Percentiles rank a stretch among this genome's conserved stretches.
phyloP scores from a whole-genome alignment of 176 grass and related monocot species.

The Eleusine indica region DNA sequence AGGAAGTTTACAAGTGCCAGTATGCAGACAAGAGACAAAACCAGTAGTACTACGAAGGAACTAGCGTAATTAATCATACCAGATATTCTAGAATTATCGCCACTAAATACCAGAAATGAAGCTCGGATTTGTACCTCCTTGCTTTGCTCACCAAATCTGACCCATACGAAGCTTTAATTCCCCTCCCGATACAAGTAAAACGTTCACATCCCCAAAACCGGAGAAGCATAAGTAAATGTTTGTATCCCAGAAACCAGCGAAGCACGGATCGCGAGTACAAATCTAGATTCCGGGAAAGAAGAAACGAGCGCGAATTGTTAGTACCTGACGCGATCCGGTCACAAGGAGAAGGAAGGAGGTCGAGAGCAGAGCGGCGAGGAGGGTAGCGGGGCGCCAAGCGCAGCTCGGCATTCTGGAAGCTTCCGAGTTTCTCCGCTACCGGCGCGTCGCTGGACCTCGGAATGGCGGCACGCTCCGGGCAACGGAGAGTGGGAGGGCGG shows the following conservation, averaged over 20 bases:
- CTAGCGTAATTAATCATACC: neutral
- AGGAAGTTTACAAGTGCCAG: neutral
- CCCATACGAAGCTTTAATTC: constrained; percentile 6
- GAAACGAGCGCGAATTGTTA: neutral
- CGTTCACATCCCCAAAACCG: neutral
- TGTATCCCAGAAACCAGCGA: neutral
- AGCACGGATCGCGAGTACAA: constrained; percentile 2
- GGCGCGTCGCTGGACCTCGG: neutral
- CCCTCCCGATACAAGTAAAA: neutral
- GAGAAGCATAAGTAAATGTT: neutral
- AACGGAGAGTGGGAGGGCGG: neutral
- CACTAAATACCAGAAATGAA: neutral
- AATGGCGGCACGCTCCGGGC: neutral
- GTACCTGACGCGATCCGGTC: constrained; percentile 42
- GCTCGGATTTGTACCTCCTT: neutral
- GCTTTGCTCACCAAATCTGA: neutral
- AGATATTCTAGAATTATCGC: neutral
- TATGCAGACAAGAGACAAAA: neutral
- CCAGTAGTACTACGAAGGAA: neutral
- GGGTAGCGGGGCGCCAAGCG: neutral
- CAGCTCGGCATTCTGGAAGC: constrained; percentile 36
- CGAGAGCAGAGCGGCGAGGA: constrained; percentile 12
- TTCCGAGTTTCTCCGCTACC: neutral
- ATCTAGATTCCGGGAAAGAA: constrained; percentile 15
- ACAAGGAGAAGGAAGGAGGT: constrained; percentile 24